phyloP scores from a whole-genome alignment of 2,329 filamentous ascomycete genomes.

The Calonectria henricotiae region DNA sequence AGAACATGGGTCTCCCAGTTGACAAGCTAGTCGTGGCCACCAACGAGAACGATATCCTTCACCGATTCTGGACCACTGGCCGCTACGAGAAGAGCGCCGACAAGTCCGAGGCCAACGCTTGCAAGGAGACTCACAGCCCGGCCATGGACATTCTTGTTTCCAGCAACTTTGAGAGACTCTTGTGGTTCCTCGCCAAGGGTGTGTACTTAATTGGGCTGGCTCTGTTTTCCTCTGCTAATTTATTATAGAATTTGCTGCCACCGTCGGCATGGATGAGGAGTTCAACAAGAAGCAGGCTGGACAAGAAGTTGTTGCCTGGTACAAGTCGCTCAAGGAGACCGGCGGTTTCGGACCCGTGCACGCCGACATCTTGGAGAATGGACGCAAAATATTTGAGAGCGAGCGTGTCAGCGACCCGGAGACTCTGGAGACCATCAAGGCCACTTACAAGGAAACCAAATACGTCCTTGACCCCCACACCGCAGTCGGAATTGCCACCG shows the following conservation, averaged over 20 bases:
- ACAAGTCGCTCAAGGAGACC: slow-evolving; percentile 83
- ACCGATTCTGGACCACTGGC: slow-evolving; percentile 94
- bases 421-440: slow-evolving; percentile 77
- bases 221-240: not conserved
- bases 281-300: slow-evolving; percentile 81
- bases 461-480: slow-evolving; percentile 96
- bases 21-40: slow-evolving; percentile 94
- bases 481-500: slow-evolving; percentile 87
- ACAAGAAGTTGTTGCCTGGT: slow-evolving; percentile 84
- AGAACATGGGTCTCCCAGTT: slow-evolving; percentile 88
- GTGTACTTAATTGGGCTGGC: not conserved
- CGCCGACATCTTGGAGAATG: slow-evolving; percentile 75
- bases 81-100: slow-evolving; percentile 89
- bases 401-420: slow-evolving; percentile 80
- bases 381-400: slow-evolving; percentile 84
- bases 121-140: slow-evolving; percentile 92
- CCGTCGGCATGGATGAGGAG: slow-evolving; percentile 74
- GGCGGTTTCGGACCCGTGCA: slow-evolving; percentile 88
- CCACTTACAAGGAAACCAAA: slow-evolving; percentile 72
- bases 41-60: slow-evolving; percentile 97
- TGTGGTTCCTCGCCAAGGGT: slow-evolving; percentile 90
- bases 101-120: slow-evolving; percentile 75
- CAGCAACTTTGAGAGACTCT: slow-evolving; percentile 94
- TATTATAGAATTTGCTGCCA: slow-evolving; percentile 69
- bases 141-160: slow-evolving; percentile 99